These are phyloP conservation scores for Botrytis byssoidea DNA, from an alignment of 2,329 filamentous ascomycete species.

Conservation along the genomic window DNA sequence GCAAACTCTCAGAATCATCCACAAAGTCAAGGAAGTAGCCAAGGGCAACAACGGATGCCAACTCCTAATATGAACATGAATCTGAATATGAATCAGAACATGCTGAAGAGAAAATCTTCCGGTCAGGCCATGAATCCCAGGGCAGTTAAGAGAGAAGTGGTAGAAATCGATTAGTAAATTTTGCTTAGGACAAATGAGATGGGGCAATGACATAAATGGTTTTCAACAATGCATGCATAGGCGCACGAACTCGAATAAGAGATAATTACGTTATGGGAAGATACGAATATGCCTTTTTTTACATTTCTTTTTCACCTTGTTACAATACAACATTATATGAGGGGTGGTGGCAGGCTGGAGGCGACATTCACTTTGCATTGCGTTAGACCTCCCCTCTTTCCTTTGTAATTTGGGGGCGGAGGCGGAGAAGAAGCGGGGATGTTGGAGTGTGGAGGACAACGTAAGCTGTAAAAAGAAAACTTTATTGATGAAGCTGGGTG, in stretches of 20 bases:
- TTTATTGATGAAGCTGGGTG: conserved; percentile 15
- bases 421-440: not conserved
- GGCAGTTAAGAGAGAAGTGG: conserved; percentile 25
- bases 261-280: conserved; percentile 16
- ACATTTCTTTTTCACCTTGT: conserved; percentile 5
- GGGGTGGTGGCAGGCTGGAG: conserved; percentile 7
- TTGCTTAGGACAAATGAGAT: conserved; percentile 3
- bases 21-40: conserved; percentile 24
- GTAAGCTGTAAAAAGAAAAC: conserved; percentile 14
- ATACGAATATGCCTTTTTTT: conserved; percentile 12
- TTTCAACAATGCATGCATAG: conserved; percentile 18
- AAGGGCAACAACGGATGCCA: conserved; percentile 19
- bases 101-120: conserved; percentile 28
- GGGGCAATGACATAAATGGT: conserved; percentile 5
- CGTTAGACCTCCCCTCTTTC: not conserved
- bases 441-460: not conserved
- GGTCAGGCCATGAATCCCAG: conserved; percentile 28
- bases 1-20: conserved; percentile 24
- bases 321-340: conserved; percentile 16
- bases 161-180: conserved; percentile 33
- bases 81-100: conserved; percentile 20
- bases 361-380: conserved; percentile 8
- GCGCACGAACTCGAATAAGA: conserved; percentile 12
- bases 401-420: not conserved
- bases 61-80: conserved; percentile 22